Percentiles rank a stretch among this genome's conserved stretches.
These are phyloP conservation scores for Suillus fuscotomentosus DNA, from an alignment of 768 basidiomycete species.

Conservation along the genomic window DNA sequence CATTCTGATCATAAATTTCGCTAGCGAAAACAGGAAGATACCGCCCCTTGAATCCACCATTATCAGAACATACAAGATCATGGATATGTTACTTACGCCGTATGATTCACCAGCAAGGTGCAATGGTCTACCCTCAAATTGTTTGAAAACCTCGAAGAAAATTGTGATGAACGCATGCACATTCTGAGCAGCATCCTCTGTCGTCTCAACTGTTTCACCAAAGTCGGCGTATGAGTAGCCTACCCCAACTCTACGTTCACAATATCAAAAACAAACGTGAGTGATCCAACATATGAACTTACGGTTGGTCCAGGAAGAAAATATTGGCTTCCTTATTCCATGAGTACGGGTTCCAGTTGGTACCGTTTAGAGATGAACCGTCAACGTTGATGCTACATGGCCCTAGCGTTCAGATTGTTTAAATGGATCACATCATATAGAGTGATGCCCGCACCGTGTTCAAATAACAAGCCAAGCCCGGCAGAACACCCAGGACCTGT, in stretches of 20 bases:
- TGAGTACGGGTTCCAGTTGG: slow-evolving; percentile 59
- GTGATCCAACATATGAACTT: slow-evolving; percentile 5
- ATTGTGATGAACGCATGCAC: slow-evolving; percentile 73
- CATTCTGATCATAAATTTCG: slow-evolving; percentile 74
- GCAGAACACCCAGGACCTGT: slow-evolving; percentile 59
- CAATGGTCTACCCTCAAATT: slow-evolving; percentile 65
- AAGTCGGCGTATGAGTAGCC: slow-evolving; percentile 73
- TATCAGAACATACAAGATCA: background rate
- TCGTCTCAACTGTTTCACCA: slow-evolving; percentile 67
- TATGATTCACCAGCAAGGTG: slow-evolving; percentile 77
- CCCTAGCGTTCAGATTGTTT: slow-evolving; percentile 37
- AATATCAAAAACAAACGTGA: background rate
- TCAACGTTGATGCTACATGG: slow-evolving; percentile 60
- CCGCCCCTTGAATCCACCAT: slow-evolving; percentile 47
- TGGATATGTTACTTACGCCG: slow-evolving; percentile 45
- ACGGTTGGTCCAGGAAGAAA: slow-evolving; percentile 72
- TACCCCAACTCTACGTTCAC: slow-evolving; percentile 52
- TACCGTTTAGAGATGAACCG: slow-evolving; percentile 54
- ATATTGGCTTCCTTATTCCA: slow-evolving; percentile 70
- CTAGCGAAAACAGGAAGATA: slow-evolving; percentile 76
- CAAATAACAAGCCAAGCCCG: slow-evolving; percentile 58
- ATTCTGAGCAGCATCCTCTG: slow-evolving; percentile 79
- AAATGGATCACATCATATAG: slow-evolving; percentile 31
- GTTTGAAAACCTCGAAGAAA: slow-evolving; percentile 76
- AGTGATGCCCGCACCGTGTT: slow-evolving; percentile 38